These are phyloP conservation scores for Takashimella tepidaria DNA, from an alignment of 1,284 basidiomycete species.

Conservation along the genomic window DNA sequence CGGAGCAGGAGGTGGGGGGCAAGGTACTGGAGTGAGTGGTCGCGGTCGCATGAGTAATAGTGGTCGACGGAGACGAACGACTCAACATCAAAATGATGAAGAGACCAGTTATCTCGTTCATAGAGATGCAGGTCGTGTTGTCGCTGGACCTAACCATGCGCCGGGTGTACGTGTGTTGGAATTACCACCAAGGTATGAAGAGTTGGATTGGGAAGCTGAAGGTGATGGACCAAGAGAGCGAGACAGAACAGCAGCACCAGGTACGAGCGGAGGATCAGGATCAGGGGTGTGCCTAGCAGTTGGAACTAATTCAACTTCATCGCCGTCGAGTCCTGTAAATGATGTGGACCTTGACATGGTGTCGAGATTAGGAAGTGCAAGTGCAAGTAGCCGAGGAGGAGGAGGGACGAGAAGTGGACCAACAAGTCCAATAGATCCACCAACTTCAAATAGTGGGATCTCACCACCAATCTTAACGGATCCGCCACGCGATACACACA, in stretches of 20 bases:
- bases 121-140: slow-evolving; percentile 37
- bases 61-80: neutral
- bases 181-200: slow-evolving; percentile 44
- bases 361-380: no score
- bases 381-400: no score
- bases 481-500: neutral
- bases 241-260: neutral
- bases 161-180: slow-evolving; percentile 23
- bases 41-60: neutral
- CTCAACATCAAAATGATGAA: slow-evolving; percentile 8
- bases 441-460: neutral
- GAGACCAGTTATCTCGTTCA: slow-evolving; percentile 38
- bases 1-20: slow-evolving; percentile 13
- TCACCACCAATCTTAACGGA: no score
- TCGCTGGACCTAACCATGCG: neutral
- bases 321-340: no score
- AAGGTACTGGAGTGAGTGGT: slow-evolving; percentile 7
- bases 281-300: no score
- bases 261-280: neutral
- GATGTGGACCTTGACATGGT: no score
- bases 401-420: neutral
- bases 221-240: neutral
- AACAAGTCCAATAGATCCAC: neutral
- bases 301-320: no score
- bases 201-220: slow-evolving; percentile 37